Percentiles rank a stretch among this genome's conserved stretches.
phyloP scores from a whole-genome alignment of 306 rosid genomes.

The Crataegus laevigata region DNA sequence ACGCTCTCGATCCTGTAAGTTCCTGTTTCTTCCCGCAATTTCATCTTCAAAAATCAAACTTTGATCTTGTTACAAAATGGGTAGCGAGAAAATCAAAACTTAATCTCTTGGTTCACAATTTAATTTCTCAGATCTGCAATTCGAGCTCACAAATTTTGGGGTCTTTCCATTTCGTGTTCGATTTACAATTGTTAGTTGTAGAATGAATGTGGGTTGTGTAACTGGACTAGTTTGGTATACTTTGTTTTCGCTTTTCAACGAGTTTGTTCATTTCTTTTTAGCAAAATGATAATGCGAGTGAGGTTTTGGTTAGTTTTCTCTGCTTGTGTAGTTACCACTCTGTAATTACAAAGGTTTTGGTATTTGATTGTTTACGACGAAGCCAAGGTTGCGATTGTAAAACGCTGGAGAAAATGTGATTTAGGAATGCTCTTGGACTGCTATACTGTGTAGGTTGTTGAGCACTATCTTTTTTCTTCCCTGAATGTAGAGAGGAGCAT shows the following conservation, averaged over 20 bases:
- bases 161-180: not conserved
- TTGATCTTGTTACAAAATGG: not conserved
- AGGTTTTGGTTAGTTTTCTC: not conserved
- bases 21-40: not conserved
- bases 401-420: not conserved
- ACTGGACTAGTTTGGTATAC: not conserved
- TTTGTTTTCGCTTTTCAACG: not conserved
- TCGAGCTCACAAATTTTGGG: no score
- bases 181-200: not conserved
- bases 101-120: no score
- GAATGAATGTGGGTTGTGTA: not conserved
- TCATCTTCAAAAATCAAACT: not conserved
- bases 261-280: not conserved
- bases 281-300: not conserved
- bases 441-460: not conserved
- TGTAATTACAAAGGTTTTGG: not conserved
- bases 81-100: no score
- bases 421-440: not conserved
- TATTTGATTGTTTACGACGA: not conserved
- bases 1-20: slow-evolving; percentile 80
- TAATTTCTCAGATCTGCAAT: no score
- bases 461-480: no score
- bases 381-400: not conserved
- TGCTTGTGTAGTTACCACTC: not conserved
- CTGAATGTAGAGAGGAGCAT: no score